Evolutionary conservation across 2,329 filamentous ascomycete species (phyloP).

Genomic region (Phialophora verrucosa): DNA sequence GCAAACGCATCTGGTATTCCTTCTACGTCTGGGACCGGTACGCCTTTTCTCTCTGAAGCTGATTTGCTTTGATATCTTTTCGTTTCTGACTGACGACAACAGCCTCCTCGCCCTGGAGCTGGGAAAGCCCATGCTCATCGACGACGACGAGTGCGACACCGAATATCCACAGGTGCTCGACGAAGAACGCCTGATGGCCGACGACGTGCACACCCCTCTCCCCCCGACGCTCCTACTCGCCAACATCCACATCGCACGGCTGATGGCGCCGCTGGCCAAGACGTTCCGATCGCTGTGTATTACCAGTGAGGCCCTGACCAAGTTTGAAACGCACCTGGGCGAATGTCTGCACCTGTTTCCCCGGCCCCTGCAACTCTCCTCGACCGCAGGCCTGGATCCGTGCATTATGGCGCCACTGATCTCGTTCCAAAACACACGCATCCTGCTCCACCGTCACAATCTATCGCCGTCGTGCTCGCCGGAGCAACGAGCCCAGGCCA

Average conservation of each 20-base stretch:
- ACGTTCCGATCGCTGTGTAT: constrained; percentile 72
- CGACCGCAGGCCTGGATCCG: constrained; percentile 72
- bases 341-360: constrained; percentile 78
- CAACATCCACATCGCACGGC: constrained; percentile 79
- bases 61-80: background rate
- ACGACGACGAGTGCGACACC: constrained; percentile 87
- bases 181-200: constrained; percentile 61
- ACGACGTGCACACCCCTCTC: constrained; percentile 63
- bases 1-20: constrained; percentile 89
- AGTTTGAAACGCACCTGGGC: constrained; percentile 80
- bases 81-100: constrained; percentile 40
- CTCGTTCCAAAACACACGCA: constrained; percentile 80
- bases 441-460: constrained; percentile 88
- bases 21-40: constrained; percentile 88
- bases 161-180: constrained; percentile 78
- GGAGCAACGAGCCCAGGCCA: constrained; percentile 70
- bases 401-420: constrained; percentile 75
- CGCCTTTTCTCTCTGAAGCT: constrained; percentile 36
- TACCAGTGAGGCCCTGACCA: constrained; percentile 69
- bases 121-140: constrained; percentile 78
- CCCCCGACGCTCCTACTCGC: constrained; percentile 56
- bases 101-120: constrained; percentile 78
- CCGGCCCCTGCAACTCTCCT: constrained; percentile 70
- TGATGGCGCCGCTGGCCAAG: constrained; percentile 74
- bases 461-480: constrained; percentile 72